Evolutionary conservation across 805 yeast species (phyloP).

Genomic region (Saturnispora halmiae): DNA sequence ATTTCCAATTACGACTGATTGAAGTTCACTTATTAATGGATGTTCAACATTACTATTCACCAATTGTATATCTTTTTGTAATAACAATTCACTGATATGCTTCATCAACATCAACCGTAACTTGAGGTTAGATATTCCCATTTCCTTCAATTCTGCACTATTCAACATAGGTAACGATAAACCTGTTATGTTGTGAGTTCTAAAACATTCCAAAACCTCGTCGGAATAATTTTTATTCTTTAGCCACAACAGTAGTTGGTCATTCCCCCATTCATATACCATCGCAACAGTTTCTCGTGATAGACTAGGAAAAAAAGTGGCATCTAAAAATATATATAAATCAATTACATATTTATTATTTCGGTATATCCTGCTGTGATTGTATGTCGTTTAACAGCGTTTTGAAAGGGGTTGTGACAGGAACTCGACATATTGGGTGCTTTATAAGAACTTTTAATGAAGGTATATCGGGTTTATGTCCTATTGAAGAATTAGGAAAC

Average conservation of each 20-base stretch:
- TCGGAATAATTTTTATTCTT: conserved; percentile 19
- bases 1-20: conserved; percentile 21
- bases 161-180: conserved; percentile 59
- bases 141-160: conserved; percentile 61
- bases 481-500: conserved; percentile 55
- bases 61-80: conserved; percentile 23
- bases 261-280: conserved; percentile 25
- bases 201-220: conserved; percentile 30
- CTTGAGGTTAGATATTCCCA: conserved; percentile 50
- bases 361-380: no score
- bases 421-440: conserved; percentile 65
- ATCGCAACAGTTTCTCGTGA: conserved; percentile 32
- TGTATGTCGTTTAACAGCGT: no score
- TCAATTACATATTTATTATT: no score
- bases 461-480: conserved; percentile 59
- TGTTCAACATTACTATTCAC: conserved; percentile 17
- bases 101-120: conserved; percentile 53
- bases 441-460: conserved; percentile 45
- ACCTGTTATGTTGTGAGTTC: conserved; percentile 61
- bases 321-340: conserved; percentile 40
- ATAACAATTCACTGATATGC: conserved; percentile 45
- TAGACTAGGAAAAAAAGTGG: conserved; percentile 40
- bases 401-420: conserved; percentile 53
- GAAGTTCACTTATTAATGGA: conserved; percentile 22
- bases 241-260: conserved; percentile 26